Evolutionary conservation across 441 rosid genomes (phyloP).

Genomic region (Gossypium aridum): DNA sequence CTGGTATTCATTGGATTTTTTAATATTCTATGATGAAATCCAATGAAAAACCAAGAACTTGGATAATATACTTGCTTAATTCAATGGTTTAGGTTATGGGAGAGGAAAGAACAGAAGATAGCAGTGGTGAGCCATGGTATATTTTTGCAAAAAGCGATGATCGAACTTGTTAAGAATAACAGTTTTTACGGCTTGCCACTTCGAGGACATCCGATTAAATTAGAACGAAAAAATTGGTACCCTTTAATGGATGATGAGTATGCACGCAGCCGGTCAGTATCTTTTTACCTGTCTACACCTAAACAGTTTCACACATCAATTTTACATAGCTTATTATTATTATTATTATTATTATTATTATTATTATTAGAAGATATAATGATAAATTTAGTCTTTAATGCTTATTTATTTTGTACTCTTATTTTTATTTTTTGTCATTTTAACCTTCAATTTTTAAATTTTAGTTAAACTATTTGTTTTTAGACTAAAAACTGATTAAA

Average conservation of each 20-base stretch:
- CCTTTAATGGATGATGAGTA: slow-evolving; percentile 17
- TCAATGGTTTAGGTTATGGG: slow-evolving; percentile 40
- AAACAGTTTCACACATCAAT: neutral
- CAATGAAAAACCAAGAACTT: neutral
- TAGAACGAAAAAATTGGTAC: slow-evolving; percentile 7
- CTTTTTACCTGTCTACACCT: neutral
- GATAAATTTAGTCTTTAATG: no score
- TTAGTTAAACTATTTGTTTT: no score
- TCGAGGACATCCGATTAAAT: no score
- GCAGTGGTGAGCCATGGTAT: slow-evolving; percentile 72
- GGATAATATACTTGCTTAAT: neutral
- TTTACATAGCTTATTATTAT: no score
- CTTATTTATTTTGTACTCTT: no score
- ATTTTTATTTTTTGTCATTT: no score
- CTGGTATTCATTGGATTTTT: no score
- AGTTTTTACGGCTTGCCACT: neutral
- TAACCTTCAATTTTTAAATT: no score
- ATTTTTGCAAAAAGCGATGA: slow-evolving; percentile 54
- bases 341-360: no score
- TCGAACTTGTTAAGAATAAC: slow-evolving; percentile 22
- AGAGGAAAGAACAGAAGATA: slow-evolving; percentile 63
- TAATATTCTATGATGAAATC: no score
- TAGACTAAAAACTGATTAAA: no score
- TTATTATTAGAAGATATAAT: no score
- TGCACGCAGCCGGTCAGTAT: slow-evolving; percentile 25